These are phyloP conservation scores for Trifolium repens DNA, from an alignment of 306 rosid species.

Conservation along the genomic window DNA sequence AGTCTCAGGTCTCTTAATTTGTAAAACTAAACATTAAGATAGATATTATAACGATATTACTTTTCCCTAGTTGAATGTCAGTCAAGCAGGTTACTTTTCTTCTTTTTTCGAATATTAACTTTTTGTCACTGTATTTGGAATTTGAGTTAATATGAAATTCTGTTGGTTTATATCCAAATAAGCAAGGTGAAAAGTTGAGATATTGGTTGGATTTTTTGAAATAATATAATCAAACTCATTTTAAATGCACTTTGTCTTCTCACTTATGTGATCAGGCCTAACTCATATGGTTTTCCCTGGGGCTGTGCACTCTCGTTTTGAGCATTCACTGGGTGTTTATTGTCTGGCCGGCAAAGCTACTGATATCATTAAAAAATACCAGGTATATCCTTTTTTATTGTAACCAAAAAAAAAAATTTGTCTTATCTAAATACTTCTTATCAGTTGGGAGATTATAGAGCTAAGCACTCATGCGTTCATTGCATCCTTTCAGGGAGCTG, in stretches of 20 bases:
- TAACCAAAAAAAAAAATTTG: too few species aligned
- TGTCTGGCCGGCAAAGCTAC: conserved; percentile 61
- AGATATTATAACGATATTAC: conserved; percentile 19
- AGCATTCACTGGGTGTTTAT: conserved; percentile 62
- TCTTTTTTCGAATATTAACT: conserved; percentile 1
- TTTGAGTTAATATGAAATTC: background rate
- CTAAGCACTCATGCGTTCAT: conserved; percentile 15
- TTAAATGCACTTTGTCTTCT: conserved; percentile 20
- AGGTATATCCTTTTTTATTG: conserved; percentile 42
- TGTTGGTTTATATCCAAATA: background rate
- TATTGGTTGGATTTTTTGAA: conserved; percentile 4
- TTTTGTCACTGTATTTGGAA: conserved; percentile 16
- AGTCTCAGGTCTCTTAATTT: background rate
- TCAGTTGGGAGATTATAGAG: conserved; percentile 32
- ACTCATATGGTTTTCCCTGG: conserved; percentile 62
- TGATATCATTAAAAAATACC: conserved; percentile 48
- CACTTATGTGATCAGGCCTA: conserved; percentile 46
- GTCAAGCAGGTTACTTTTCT: background rate
- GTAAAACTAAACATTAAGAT: background rate
- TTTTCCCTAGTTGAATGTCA: conserved; percentile 8
- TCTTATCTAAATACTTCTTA: conserved; percentile 20
- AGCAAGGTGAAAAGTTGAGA: background rate
- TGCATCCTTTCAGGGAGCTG: conserved; percentile 46
- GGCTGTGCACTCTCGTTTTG: conserved; percentile 62
- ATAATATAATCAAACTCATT: background rate